A percentile compares a stretch with the other conserved stretches of the same genome.
These are phyloP conservation scores for Blastosporella zonata DNA, from an alignment of 1,284 basidiomycete species.

Conservation along the genomic window DNA sequence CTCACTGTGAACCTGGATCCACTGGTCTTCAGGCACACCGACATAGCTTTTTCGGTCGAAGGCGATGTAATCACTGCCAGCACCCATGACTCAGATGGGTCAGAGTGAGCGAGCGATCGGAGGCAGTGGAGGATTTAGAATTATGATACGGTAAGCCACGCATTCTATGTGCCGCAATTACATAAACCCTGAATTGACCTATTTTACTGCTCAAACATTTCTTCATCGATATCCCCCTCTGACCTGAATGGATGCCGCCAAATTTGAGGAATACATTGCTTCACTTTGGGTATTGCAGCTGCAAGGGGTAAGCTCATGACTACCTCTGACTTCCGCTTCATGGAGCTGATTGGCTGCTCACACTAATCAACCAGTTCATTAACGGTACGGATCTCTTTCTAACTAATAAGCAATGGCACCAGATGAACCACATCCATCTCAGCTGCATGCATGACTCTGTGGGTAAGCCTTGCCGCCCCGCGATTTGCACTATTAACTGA, in stretches of 20 bases:
- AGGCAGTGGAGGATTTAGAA: too few relatives aligned
- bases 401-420: too few relatives aligned
- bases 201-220: neutral
- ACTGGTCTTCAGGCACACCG: conserved; percentile 1
- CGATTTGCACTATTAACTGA: neutral
- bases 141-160: too few relatives aligned
- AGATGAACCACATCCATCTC: neutral
- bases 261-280: neutral
- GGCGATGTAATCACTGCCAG: neutral
- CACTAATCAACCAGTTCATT: neutral
- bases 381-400: neutral
- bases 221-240: neutral
- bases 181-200: neutral
- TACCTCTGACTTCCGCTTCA: neutral
- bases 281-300: conserved; percentile 2
- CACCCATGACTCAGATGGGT: neutral
- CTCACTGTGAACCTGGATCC: conserved; percentile 1
- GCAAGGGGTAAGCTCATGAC: neutral
- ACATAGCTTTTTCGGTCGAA: neutral
- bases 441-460: conserved; percentile 10
- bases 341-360: neutral
- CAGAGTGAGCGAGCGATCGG: too few relatives aligned
- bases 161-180: too few relatives aligned
- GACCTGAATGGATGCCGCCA: neutral
- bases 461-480: conserved; percentile 1